Base-by-base conservation (phyloP, 805 yeast species). In the Candida peoriensis region DNA sequence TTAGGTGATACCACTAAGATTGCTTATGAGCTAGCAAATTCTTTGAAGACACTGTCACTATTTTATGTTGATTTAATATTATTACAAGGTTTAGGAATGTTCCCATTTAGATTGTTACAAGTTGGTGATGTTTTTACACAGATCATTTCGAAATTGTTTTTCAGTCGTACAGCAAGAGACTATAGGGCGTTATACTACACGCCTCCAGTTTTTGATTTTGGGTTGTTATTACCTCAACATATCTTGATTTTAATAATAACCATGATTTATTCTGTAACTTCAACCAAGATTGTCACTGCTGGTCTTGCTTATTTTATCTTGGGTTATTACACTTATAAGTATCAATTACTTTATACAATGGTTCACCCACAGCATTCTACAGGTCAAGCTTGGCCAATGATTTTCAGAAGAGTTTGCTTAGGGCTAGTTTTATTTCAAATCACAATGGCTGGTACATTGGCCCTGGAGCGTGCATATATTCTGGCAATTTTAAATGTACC, bases 321-420 rank as follows among this genome's bases (percentile, higher is more conserved):
- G 37, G 97, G 97, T 0, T 90, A 78, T 57, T 81, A 78, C 55
- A 95, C 89, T 8, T 87, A 79, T 70, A 90, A 90, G 60, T 90
- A 89, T 57, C 96, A 88, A 58, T 66, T 90, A 40, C 65, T 93
- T 44, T 90, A 86, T 56, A 82, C 96, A 0, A 81, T 93, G 64
- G 88, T 87, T 21, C 97, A 93, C 57, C 89, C 95, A 8, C 96
- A 94, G 24, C 97, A 93, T 60, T 88, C 96, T 0, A 93, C 96
- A 0, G 98, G 97, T 1, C 84, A 83, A 54, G 94, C 90, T 1
- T 90, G 97, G 97, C 95, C 96, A 1, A 65, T 88, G 32, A 79
- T 90, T 3, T 82, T 84, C 52, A 70, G 95, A 48, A 70, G 98
- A 46, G 76, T 89, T 2, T 76, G 84, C 36, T 54, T 87, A 38